phyloP scores from a whole-genome alignment of 1,284 basidiomycete genomes.

The Tilletia horrida region DNA sequence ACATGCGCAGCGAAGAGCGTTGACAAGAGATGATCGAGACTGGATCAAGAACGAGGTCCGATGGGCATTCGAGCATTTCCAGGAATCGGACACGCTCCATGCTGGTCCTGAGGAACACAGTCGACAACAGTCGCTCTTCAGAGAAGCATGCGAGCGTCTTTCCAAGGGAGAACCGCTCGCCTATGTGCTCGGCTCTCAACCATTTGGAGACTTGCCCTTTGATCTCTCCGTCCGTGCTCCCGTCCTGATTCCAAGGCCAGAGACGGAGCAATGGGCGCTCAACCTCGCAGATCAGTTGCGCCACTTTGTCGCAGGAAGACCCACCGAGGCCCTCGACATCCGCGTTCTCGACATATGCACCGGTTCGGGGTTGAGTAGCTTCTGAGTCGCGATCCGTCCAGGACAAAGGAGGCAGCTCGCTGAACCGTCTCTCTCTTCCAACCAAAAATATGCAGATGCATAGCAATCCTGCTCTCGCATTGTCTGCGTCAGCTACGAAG shows the following conservation, averaged over 20 bases:
- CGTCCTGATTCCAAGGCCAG: constrained; percentile 9
- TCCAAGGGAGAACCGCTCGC: neutral
- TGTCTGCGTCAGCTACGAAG: neutral
- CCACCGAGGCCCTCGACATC: neutral
- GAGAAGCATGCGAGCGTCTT: neutral
- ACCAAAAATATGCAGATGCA: no score
- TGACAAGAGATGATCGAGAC: neutral
- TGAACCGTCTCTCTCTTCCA: no score
- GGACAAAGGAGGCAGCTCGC: no score
- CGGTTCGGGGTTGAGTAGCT: constrained; percentile 2
- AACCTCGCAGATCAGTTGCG: neutral
- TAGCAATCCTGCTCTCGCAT: neutral
- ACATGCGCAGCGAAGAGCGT: neutral
- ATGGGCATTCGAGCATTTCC: constrained; percentile 9
- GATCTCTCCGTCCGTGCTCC: neutral
- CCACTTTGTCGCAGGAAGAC: neutral
- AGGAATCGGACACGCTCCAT: neutral
- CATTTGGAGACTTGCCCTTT: constrained; percentile 1
- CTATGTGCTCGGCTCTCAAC: neutral
- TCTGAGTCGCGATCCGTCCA: no score
- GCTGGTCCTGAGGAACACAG: no score
- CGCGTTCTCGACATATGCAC: constrained; percentile 5
- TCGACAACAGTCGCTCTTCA: neutral
- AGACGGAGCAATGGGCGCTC: constrained; percentile 11
- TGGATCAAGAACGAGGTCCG: constrained; percentile 11